These are phyloP conservation scores for Camellia japonica DNA, from an alignment of 148 eudicot genomes.

Conservation along the genomic window DNA sequence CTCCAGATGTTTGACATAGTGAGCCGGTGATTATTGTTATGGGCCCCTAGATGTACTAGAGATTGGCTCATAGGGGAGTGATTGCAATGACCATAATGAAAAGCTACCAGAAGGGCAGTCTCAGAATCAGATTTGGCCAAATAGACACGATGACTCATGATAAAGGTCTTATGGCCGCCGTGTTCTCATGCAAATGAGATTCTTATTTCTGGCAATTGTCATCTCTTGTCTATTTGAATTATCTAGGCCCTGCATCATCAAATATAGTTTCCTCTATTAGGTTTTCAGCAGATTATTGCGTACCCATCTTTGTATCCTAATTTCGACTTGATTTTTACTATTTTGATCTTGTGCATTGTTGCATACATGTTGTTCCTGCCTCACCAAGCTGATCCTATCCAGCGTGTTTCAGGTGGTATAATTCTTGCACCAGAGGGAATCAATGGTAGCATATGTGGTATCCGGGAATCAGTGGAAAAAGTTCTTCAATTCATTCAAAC, in stretches of 20 bases:
- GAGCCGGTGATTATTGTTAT: not conserved
- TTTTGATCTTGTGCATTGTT: not conserved
- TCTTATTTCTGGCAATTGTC: not conserved
- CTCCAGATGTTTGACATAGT: not conserved
- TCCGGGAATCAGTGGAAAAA: constrained; percentile 67
- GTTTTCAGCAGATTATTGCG: not conserved
- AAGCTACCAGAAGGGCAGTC: too few species aligned
- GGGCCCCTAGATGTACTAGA: not conserved
- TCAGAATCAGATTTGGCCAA: too few species aligned
- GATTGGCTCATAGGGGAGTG: too few species aligned
- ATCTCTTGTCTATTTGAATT: not conserved
- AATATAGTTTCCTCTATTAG: not conserved
- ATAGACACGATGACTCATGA: too few species aligned
- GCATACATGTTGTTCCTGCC: constrained; percentile 25
- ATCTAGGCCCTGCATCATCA: not conserved
- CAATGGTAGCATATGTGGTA: constrained; percentile 96
- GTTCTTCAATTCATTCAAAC: constrained; percentile 76
- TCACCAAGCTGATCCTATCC: constrained; percentile 73
- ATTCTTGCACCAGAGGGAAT: constrained; percentile 99
- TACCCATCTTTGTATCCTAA: not conserved
- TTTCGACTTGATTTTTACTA: not conserved
- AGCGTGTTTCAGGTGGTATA: constrained; percentile 99
- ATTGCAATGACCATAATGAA: too few species aligned
- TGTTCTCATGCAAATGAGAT: not conserved
- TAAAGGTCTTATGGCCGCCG: not conserved